phyloP scores from a whole-genome alignment of 2,329 filamentous ascomycete species.

The Leptographium galeiforme region DNA sequence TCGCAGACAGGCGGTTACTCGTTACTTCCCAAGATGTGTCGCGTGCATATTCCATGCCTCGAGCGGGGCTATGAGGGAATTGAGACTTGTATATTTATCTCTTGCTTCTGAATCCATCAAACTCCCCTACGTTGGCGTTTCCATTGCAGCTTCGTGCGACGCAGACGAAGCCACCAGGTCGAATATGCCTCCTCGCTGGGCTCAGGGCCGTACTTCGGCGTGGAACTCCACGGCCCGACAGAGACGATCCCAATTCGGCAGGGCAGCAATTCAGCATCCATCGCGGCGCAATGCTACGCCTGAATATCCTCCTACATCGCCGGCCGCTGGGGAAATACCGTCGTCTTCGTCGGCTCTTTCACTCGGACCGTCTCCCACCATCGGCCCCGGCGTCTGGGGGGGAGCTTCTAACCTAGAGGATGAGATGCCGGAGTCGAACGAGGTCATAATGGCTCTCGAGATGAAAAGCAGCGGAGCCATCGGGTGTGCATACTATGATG shows the following conservation, averaged over 20 bases:
- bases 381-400: not conserved
- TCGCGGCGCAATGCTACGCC: not conserved
- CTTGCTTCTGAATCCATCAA: no score
- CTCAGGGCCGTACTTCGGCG: not conserved
- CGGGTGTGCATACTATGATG: slow-evolving; percentile 75
- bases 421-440: slow-evolving; percentile 31
- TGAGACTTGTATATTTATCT: no score
- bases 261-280: not conserved
- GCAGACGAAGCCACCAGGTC: no score
- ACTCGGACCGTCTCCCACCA: not conserved
- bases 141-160: no score
- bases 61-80: no score
- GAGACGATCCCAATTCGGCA: not conserved
- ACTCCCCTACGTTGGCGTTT: no score
- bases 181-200: not conserved
- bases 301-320: not conserved
- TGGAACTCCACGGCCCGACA: not conserved
- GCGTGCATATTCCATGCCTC: no score
- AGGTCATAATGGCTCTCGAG: slow-evolving; percentile 71
- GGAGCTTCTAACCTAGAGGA: not conserved
- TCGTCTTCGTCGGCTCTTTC: not conserved
- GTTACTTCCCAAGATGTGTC: no score
- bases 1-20: no score
- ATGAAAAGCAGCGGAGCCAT: slow-evolving; percentile 56
- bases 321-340: no score